Percentiles rank a stretch among this genome's conserved stretches.
Conservation (phyloP, 495 filamentous ascomycete genomes). For the Aspergillus indologenus region DNA sequence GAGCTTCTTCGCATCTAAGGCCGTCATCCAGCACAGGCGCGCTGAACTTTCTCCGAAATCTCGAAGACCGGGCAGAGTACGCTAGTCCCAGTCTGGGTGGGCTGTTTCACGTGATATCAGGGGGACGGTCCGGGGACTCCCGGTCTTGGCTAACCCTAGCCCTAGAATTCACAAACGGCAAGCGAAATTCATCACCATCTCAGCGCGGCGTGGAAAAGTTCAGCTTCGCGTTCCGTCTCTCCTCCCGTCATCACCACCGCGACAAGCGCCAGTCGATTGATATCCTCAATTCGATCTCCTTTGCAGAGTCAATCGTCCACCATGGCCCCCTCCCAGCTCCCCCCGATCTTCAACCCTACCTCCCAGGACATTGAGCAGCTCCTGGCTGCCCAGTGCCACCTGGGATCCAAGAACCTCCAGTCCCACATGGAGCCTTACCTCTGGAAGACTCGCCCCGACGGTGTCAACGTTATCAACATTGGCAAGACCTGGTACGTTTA, state of each 20-base stretch:
- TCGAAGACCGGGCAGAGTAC: slow-evolving; percentile 19
- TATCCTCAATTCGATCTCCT: slow-evolving; percentile 48
- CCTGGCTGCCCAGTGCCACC: slow-evolving; percentile 90
- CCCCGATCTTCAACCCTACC: slow-evolving; percentile 83
- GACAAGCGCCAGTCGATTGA: slow-evolving; percentile 54
- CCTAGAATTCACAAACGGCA: slow-evolving; percentile 43
- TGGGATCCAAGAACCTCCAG: slow-evolving; percentile 98
- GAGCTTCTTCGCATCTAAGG: neutral
- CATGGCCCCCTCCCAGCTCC: slow-evolving; percentile 92
- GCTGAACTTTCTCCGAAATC: slow-evolving; percentile 35
- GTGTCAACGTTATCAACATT: slow-evolving; percentile 98
- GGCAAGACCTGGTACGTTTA: slow-evolving; percentile 94
- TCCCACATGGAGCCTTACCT: slow-evolving; percentile 99
- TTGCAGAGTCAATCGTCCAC: slow-evolving; percentile 58
- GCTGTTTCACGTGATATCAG: slow-evolving; percentile 8
- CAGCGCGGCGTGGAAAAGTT: slow-evolving; percentile 32
- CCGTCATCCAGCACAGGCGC: slow-evolving; percentile 3
- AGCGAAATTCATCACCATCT: slow-evolving; percentile 37
- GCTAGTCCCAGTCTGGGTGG: slow-evolving; percentile 27
- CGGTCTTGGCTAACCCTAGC: slow-evolving; percentile 33
- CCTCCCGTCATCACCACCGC: slow-evolving; percentile 38
- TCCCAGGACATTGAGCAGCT: slow-evolving; percentile 97
- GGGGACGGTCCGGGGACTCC: neutral
- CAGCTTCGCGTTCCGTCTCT: slow-evolving; percentile 34
- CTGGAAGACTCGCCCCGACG: slow-evolving; percentile 97